Evolutionary conservation across 164 flowering plant genomes (phyloP).

Genomic region (Stephania yunnanensis): DNA sequence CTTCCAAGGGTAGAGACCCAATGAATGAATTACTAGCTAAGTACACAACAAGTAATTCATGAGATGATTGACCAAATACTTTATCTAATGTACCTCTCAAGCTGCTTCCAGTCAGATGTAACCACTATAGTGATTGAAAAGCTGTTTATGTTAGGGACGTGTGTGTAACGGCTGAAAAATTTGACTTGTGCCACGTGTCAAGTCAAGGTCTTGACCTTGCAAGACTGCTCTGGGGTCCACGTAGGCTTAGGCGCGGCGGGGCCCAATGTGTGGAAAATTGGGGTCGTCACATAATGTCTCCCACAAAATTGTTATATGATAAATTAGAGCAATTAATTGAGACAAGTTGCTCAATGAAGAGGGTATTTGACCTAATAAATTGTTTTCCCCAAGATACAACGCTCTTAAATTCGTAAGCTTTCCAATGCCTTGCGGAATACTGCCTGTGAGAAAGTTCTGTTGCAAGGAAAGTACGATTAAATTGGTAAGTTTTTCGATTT

Average conservation of each 20-base stretch:
- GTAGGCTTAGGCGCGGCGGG: too few species aligned
- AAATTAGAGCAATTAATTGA: background rate
- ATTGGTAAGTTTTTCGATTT: constrained; percentile 7
- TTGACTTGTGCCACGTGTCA: too few species aligned
- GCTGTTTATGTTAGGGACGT: constrained; percentile 6
- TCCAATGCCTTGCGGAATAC: constrained; percentile 1
- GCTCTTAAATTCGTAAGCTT: background rate
- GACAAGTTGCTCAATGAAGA: constrained; percentile 7
- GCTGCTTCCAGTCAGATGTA: background rate
- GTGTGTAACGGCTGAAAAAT: too few species aligned
- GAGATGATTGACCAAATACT: background rate
- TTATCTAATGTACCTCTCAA: background rate
- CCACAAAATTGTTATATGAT: background rate
- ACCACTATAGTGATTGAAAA: background rate
- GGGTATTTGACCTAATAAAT: constrained; percentile 2
- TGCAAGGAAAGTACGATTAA: background rate
- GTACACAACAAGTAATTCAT: background rate
- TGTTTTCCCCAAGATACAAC: background rate
- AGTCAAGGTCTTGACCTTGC: too few species aligned
- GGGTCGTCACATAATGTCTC: too few species aligned
- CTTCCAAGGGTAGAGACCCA: background rate
- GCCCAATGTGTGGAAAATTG: too few species aligned
- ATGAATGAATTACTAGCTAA: background rate
- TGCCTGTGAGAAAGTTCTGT: background rate
- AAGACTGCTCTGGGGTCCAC: too few species aligned